Conservation (phyloP, 805 yeast genomes). For the Starmerella apis region DNA sequence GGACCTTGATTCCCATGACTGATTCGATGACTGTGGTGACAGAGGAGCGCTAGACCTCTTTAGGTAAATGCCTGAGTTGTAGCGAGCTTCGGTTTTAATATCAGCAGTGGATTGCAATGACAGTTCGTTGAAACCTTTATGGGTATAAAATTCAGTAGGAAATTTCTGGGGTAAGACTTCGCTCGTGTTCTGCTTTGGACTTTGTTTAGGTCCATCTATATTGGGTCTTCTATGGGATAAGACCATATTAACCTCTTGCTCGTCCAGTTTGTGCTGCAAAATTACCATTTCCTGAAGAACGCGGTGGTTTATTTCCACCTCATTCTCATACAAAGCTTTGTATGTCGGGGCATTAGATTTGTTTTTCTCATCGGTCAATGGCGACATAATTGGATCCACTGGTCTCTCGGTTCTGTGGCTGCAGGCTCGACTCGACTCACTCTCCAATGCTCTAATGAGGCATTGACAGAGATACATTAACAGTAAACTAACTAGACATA, state of each 20-base stretch:
- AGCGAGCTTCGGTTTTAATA: too few species aligned
- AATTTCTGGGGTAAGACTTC: too few species aligned
- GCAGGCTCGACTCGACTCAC: neutral
- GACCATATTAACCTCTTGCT: neutral
- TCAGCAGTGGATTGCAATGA: too few species aligned
- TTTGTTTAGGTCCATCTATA: too few species aligned
- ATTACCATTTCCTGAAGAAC: neutral
- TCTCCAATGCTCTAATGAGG: neutral
- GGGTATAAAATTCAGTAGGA: too few species aligned
- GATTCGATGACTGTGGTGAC: neutral
- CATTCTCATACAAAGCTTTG: slow-evolving; percentile 3
- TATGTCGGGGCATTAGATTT: neutral
- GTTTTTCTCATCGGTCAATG: neutral
- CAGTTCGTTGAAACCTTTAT: too few species aligned
- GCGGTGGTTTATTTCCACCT: neutral
- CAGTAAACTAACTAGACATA: neutral
- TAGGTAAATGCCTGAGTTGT: neutral
- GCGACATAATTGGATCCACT: neutral
- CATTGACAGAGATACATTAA: neutral
- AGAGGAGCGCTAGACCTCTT: neutral
- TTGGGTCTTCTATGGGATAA: too few species aligned
- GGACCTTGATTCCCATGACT: neutral
- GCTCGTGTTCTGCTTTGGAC: too few species aligned
- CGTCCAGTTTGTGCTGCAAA: neutral
- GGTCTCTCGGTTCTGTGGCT: neutral